Evolutionary conservation across 768 basidiomycete genomes (phyloP), one percentile per base, ranked within the genome.

Genomic region (Amanita thiersii): DNA sequence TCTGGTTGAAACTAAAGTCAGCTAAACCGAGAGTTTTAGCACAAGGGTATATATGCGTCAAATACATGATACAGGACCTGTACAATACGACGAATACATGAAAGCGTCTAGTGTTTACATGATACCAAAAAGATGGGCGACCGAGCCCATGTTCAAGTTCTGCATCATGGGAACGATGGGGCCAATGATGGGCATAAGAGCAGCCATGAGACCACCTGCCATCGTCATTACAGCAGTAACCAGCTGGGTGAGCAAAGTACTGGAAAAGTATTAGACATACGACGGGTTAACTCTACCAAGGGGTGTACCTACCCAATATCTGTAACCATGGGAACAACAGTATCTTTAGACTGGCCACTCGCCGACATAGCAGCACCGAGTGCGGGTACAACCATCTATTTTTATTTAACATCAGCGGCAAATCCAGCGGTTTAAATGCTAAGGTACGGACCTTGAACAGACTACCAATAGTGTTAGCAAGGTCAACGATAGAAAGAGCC

Each of bases 401-500:
- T 9, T 30, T 14, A 20, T 25, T 29, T 18, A 20, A 5, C 12
- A 31, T 10, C 7, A 28, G 36, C 29, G n/a, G 11, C 12, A n/a
- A 23, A 8, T 24, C 20, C 10, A 1, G 20, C 10, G n/a, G 24
- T n/a, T n/a, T n/a, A 21, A 19, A 20, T 7, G 30, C 10, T 9
- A 8, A 10, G 15, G 11, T 25, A 43, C 52, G 10, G 21, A 53
- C 54, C 3, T 31, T 7, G 2, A 53, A 31, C 37, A 53, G 31
- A 17, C 23, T 28, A 17, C 32, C 28, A 7, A 53, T 35, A 14
- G 53, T 36, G 9, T 40, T n/a, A 11, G 43, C 50, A 32, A 51
- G 43, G 10, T 47, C 50, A 20, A 32, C 15, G 3, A 46, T 14
- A 10, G 49, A 21, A 18, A 52, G 29, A 17, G 50, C 44, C 18